These are phyloP conservation scores for Metschnikowia continentalis DNA, from an alignment of 805 yeast genomes.

Conservation along the genomic window DNA sequence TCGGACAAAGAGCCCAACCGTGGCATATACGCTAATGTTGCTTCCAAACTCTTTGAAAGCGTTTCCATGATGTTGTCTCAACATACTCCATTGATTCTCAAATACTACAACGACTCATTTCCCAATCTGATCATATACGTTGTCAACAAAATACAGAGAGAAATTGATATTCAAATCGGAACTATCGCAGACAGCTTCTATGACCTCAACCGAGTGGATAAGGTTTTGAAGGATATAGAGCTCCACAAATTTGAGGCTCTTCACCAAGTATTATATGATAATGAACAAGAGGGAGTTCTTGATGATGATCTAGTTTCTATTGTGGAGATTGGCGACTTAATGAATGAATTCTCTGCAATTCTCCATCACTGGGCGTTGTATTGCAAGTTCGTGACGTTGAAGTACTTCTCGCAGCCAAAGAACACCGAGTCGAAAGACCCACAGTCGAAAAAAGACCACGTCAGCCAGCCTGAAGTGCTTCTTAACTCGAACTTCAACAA, in stretches of 20 bases:
- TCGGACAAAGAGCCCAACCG: conserved; percentile 27
- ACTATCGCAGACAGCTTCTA: conserved; percentile 80
- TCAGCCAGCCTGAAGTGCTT: conserved; percentile 50
- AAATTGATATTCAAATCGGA: conserved; percentile 91
- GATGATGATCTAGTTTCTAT: conserved; percentile 45
- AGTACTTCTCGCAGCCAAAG: conserved; percentile 45
- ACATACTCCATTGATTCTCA: conserved; percentile 74
- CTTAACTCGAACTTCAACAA: conserved; percentile 49
- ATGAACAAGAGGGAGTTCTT: conserved; percentile 17
- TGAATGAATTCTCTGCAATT: conserved; percentile 70
- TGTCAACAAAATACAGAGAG: conserved; percentile 71
- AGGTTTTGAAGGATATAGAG: conserved; percentile 50
- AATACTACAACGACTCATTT: conserved; percentile 57
- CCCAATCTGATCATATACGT: conserved; percentile 58
- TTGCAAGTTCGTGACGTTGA: conserved; percentile 62
- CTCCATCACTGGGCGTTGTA: conserved; percentile 84
- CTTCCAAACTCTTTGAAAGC: conserved; percentile 72
- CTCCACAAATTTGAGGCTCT: conserved; percentile 41
- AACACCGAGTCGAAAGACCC: background rate
- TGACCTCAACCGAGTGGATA: conserved; percentile 63
- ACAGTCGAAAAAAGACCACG: conserved; percentile 15
- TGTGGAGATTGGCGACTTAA: conserved; percentile 61
- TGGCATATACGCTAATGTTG: conserved; percentile 56
- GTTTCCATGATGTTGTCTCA: conserved; percentile 81
- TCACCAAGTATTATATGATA: conserved; percentile 9